These are phyloP conservation scores for Pyrrhoderma noxium DNA, from an alignment of 1,284 basidiomycete species.

Conservation along the genomic window DNA sequence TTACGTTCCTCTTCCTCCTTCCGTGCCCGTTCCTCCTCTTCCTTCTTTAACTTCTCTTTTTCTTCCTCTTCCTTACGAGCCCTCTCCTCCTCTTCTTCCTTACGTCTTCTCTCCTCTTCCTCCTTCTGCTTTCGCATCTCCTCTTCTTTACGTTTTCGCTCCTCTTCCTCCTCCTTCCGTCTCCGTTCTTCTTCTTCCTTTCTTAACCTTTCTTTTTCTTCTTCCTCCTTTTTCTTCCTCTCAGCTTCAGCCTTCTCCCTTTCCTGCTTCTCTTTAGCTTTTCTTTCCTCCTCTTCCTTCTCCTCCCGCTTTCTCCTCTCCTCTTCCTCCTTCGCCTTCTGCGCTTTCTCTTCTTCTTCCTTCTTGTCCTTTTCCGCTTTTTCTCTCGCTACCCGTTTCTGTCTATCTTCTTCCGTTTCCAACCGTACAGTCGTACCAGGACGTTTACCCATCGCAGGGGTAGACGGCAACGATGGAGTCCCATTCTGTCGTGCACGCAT, in stretches of 20 bases:
- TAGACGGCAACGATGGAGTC: slow-evolving; percentile 27
- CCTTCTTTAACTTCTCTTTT: slow-evolving; percentile 20
- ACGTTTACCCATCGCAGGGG: slow-evolving; percentile 31
- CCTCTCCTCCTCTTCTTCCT: slow-evolving; percentile 20
- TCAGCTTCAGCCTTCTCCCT: slow-evolving; percentile 24
- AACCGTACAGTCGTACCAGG: slow-evolving; percentile 31
- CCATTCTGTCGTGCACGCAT: slow-evolving; percentile 41
- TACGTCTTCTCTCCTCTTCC: slow-evolving; percentile 21
- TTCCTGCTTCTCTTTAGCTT: slow-evolving; percentile 25
- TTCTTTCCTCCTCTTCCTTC: slow-evolving; percentile 27
- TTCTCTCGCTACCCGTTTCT: slow-evolving; percentile 22
- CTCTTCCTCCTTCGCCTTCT: slow-evolving; percentile 21
- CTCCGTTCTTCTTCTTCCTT: slow-evolving; percentile 26
- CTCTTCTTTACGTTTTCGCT: slow-evolving; percentile 22
- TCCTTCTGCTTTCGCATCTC: slow-evolving; percentile 29
- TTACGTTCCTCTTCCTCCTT: slow-evolving; percentile 27
- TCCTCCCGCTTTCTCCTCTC: slow-evolving; percentile 22
- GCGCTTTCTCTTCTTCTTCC: slow-evolving; percentile 25
- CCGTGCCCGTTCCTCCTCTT: slow-evolving; percentile 21
- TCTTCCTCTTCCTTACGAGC: slow-evolving; percentile 20
- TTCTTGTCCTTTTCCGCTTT: slow-evolving; percentile 21
- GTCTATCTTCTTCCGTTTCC: slow-evolving; percentile 36
- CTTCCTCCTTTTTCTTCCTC: slow-evolving; percentile 26
- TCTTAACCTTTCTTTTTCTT: slow-evolving; percentile 31
- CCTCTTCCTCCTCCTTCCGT: slow-evolving; percentile 22